These are phyloP conservation scores for Talaromyces funiculosus DNA, from an alignment of 2,329 filamentous ascomycete genomes.

Conservation along the genomic window DNA sequence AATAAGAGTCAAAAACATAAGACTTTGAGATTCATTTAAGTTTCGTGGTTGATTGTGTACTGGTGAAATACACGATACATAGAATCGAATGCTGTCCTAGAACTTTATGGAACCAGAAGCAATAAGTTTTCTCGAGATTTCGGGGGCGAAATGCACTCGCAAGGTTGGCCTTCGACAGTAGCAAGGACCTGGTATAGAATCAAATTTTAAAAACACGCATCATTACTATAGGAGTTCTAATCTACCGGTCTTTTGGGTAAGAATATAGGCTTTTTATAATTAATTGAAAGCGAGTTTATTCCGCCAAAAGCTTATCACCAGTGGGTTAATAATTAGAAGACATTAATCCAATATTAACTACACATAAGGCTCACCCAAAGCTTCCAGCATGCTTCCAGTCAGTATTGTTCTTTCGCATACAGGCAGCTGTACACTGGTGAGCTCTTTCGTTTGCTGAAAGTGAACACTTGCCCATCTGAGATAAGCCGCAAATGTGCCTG, in stretches of 20 bases:
- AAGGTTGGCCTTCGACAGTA: neutral
- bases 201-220: too few species aligned
- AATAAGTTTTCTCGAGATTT: too few species aligned
- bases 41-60: too few species aligned
- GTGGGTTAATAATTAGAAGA: neutral
- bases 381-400: neutral
- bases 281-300: neutral
- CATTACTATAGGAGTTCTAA: neutral
- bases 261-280: neutral
- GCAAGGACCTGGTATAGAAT: neutral
- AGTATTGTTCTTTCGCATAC: neutral
- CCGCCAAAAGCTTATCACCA: neutral
- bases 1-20: too few species aligned
- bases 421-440: neutral
- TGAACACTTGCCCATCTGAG: neutral
- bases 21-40: too few species aligned
- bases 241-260: neutral
- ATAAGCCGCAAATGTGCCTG: neutral
- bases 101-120: too few species aligned
- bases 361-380: neutral
- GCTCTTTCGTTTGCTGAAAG: neutral
- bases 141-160: too few species aligned
- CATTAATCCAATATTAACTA: neutral
- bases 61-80: too few species aligned
- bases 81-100: too few species aligned